phyloP scores from a whole-genome alignment of 495 filamentous ascomycete species.

The Tuber microsphaerosporum region DNA sequence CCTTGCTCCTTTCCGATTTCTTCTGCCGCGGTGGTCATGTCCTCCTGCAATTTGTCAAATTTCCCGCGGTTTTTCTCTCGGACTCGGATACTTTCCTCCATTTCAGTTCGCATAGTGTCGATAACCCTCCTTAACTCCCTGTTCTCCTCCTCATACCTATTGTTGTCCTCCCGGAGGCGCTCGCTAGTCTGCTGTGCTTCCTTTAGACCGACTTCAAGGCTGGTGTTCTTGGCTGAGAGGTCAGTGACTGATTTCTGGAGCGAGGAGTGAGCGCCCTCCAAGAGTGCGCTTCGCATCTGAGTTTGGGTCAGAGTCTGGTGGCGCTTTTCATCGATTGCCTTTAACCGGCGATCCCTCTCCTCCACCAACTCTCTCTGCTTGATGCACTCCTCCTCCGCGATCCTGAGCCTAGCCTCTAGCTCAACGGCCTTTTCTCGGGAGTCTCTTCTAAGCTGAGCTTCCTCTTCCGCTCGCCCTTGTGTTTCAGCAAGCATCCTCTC shows the following conservation, averaged over 20 bases:
- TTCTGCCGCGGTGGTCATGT: constrained; percentile 68
- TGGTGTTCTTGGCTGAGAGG: constrained; percentile 32
- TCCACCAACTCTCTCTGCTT: constrained; percentile 36
- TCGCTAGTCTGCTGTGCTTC: constrained; percentile 35
- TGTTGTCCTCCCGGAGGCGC: constrained; percentile 27
- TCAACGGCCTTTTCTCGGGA: constrained; percentile 35
- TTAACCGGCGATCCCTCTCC: constrained; percentile 35
- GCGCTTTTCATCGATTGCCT: constrained; percentile 39
- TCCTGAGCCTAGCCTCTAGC: constrained; percentile 37
- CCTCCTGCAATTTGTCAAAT: constrained; percentile 72
- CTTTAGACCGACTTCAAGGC: constrained; percentile 31
- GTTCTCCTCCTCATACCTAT: constrained; percentile 36
- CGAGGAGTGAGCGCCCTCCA: constrained; percentile 39
- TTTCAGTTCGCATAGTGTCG: constrained; percentile 61
- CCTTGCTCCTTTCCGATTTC: constrained; percentile 74
- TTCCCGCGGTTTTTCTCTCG: constrained; percentile 72
- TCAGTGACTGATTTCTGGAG: constrained; percentile 39
- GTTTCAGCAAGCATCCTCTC: constrained; percentile 32
- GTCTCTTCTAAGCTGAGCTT: constrained; percentile 32
- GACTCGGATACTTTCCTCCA: constrained; percentile 74
- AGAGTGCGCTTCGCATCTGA: constrained; percentile 40
- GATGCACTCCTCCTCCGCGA: constrained; percentile 36
- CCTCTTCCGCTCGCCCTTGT: constrained; percentile 29
- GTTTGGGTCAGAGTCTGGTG: constrained; percentile 35
- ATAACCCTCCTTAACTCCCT: constrained; percentile 55